phyloP scores from a whole-genome alignment of 345 rosid genomes.

The Triadica sebifera region DNA sequence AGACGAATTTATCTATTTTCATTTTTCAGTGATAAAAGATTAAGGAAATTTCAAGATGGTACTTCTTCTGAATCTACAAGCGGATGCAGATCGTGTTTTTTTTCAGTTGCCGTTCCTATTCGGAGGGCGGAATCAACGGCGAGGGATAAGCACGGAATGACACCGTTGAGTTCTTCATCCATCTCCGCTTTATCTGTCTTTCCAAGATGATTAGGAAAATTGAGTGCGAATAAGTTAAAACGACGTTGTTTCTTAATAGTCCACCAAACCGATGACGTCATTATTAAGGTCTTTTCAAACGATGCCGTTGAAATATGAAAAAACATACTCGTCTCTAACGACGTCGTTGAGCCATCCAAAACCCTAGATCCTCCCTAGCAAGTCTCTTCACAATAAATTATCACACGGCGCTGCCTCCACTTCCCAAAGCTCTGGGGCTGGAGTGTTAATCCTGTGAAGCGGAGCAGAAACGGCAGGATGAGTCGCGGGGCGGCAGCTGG shows the following conservation, averaged over 20 bases:
- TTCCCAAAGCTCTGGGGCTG: not conserved
- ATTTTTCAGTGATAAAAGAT: not conserved
- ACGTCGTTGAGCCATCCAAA: not conserved
- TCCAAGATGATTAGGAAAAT: not conserved
- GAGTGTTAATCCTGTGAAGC: not conserved
- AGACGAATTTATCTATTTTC: not conserved
- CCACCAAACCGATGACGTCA: not conserved
- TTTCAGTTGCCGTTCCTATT: conserved; percentile 49
- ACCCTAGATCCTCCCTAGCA: conserved; percentile 6
- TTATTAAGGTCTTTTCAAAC: not conserved
- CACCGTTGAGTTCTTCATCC: conserved; percentile 51
- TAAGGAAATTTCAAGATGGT: not conserved
- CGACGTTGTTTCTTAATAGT: not conserved
- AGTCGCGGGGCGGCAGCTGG: conserved; percentile 14
- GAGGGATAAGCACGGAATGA: conserved; percentile 72
- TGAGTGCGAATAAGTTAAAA: not conserved
- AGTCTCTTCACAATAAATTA: not conserved
- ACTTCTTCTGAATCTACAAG: not conserved
- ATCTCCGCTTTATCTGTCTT: conserved; percentile 18
- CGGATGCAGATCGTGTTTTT: not conserved
- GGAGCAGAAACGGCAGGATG: conserved; percentile 7
- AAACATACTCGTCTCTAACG: not conserved
- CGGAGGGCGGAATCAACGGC: conserved; percentile 63
- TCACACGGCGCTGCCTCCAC: not conserved
- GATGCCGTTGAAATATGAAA: not conserved